Evolutionary conservation across 768 basidiomycete species (phyloP).

Genomic region (Naganishia vishniacii): DNA sequence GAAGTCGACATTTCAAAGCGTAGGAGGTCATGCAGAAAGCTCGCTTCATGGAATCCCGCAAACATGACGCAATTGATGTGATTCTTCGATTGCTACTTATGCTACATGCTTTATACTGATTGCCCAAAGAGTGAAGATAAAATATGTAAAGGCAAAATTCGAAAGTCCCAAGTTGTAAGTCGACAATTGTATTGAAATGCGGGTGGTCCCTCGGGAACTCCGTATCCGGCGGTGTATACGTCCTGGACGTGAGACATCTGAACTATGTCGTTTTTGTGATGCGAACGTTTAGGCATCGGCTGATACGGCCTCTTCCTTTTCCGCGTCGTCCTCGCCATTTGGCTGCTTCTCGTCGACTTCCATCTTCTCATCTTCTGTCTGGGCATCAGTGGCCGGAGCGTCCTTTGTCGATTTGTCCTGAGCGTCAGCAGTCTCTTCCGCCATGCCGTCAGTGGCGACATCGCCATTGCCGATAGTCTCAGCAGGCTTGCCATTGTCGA

Average conservation of each 20-base stretch:
- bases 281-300: not conserved
- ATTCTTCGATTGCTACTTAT: not conserved
- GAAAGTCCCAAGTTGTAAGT: constrained; percentile 9
- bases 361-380: not conserved
- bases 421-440: constrained; percentile 10
- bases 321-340: constrained; percentile 1
- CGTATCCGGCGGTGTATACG: too few relatives aligned
- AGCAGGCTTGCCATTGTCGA: constrained; percentile 14
- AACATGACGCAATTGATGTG: not conserved
- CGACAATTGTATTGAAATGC: too few relatives aligned
- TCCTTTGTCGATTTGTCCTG: constrained; percentile 14
- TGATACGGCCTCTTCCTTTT: not conserved
- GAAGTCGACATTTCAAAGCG: too few relatives aligned
- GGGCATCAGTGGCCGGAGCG: not conserved
- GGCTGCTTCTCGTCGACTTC: not conserved
- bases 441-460: constrained; percentile 6
- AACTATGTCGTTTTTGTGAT: not conserved
- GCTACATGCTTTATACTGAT: constrained; percentile 3
- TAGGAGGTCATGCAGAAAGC: too few relatives aligned
- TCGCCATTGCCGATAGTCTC: constrained; percentile 25
- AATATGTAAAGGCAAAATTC: constrained; percentile 12
- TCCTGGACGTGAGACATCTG: not conserved
- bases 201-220: too few relatives aligned
- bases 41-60: too few relatives aligned
- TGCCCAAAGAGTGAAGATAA: not conserved